These are phyloP conservation scores for Coemansia sp. DNA, from an alignment of 192 early-diverging fungal species.

Conservation along the genomic window DNA sequence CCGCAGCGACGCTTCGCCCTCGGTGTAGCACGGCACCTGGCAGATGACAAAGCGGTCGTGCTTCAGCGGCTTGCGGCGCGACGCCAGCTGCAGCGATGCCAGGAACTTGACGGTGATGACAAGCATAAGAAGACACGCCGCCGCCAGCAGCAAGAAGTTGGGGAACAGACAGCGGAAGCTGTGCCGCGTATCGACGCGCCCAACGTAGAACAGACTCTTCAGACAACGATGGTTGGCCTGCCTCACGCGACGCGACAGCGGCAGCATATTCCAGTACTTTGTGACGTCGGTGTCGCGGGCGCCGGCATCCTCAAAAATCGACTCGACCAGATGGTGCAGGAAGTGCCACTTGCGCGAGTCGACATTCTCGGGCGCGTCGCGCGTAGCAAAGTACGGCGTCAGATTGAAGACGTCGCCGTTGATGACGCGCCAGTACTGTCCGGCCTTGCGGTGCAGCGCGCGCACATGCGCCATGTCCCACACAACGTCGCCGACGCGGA, in stretches of 20 bases:
- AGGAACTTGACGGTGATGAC: conserved; percentile 84
- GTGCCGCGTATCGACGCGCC: conserved; percentile 76
- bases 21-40: conserved; percentile 95
- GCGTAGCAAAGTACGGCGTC: conserved; percentile 61
- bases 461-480: conserved; percentile 55
- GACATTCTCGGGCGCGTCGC: conserved; percentile 48
- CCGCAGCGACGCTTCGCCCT: conserved; percentile 80
- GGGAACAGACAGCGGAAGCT: conserved; percentile 78
- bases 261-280: conserved; percentile 57
- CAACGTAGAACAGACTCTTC: conserved; percentile 81
- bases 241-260: conserved; percentile 30
- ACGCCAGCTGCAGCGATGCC: conserved; percentile 73
- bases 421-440: conserved; percentile 60
- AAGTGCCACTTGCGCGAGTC: conserved; percentile 58
- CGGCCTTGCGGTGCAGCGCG: conserved; percentile 46
- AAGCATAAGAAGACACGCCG: conserved; percentile 71
- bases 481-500: conserved; percentile 63
- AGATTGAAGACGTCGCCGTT: conserved; percentile 68
- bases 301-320: conserved; percentile 59
- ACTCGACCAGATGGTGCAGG: conserved; percentile 60
- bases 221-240: conserved; percentile 65
- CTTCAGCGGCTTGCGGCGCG: conserved; percentile 75
- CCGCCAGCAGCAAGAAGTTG: conserved; percentile 81
- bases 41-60: conserved; percentile 96
- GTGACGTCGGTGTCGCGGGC: conserved; percentile 59